Percentiles rank a stretch among this genome's conserved stretches.
Evolutionary conservation across 345 rosid genomes (phyloP).

Genomic region (Eucalyptus regnans): DNA sequence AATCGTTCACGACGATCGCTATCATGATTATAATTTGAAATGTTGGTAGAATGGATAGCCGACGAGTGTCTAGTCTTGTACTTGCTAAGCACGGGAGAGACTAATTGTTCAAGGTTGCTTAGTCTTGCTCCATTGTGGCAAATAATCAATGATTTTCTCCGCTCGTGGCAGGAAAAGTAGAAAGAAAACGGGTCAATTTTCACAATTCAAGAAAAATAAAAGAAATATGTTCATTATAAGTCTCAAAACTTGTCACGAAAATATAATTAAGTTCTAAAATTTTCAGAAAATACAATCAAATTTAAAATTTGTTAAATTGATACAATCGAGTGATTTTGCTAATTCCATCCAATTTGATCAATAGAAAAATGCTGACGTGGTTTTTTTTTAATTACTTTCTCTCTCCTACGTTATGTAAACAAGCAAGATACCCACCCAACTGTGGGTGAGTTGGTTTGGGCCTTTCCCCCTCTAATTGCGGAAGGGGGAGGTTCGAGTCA

Average conservation of each 20-base stretch:
- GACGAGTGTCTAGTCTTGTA: neutral
- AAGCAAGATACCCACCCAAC: too few relatives aligned
- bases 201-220: neutral
- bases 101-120: neutral
- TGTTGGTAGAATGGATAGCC: neutral
- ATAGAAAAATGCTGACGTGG: accelerated
- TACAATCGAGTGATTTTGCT: too few relatives aligned
- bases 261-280: accelerated
- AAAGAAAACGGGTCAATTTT: neutral
- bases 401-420: too few relatives aligned
- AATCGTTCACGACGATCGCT: neutral
- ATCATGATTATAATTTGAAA: neutral
- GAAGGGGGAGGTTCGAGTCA: too few relatives aligned
- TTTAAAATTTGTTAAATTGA: too few relatives aligned
- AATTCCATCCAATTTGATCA: too few relatives aligned
- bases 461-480: too few relatives aligned
- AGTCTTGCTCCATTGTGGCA: neutral
- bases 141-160: neutral
- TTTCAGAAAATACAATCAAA: too few relatives aligned
- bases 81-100: neutral
- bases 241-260: too few relatives aligned
- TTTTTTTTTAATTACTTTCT: too few relatives aligned
- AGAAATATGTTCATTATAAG: neutral
- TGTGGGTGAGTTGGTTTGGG: too few relatives aligned
- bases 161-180: neutral